These are phyloP conservation scores for Ramularia endophylla DNA, from an alignment of 2,329 filamentous ascomycete genomes.

Conservation along the genomic window DNA sequence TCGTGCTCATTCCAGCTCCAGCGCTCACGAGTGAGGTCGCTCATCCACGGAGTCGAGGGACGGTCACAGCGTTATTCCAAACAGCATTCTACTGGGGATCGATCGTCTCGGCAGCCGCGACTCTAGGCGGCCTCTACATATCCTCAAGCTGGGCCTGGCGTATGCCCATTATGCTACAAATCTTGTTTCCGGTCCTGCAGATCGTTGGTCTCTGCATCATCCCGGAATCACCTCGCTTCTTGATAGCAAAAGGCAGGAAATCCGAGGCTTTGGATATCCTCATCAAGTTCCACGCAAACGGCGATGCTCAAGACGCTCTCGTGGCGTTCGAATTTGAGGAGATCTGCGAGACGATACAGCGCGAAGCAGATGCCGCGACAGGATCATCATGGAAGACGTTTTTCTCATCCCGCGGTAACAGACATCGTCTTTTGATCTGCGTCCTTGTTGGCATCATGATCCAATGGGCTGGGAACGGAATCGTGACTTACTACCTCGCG, in stretches of 20 bases:
- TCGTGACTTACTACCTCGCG: conserved; percentile 29
- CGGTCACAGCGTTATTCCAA: conserved; percentile 18
- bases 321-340: conserved; percentile 63
- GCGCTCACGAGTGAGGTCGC: conserved; percentile 9
- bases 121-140: conserved; percentile 20
- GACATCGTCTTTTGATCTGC: conserved; percentile 35
- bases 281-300: conserved; percentile 58
- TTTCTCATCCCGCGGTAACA: conserved; percentile 25
- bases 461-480: conserved; percentile 37
- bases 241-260: conserved; percentile 33
- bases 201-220: conserved; percentile 17
- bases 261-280: conserved; percentile 53
- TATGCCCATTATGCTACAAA: conserved; percentile 22
- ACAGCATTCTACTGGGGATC: conserved; percentile 21
- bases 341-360: conserved; percentile 36
- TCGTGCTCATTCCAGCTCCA: conserved; percentile 2
- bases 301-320: conserved; percentile 51
- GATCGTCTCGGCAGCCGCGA: conserved; percentile 21
- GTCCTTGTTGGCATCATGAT: conserved; percentile 33
- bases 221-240: conserved; percentile 24
- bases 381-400: conserved; percentile 13
- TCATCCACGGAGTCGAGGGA: conserved; percentile 15
- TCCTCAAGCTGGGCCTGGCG: conserved; percentile 23
- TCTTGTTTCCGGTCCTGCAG: conserved; percentile 18
- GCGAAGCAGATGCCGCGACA: conserved; percentile 48